Conservation (phyloP, 2,329 filamentous ascomycete genomes). For the Cladosporium sp. region DNA sequence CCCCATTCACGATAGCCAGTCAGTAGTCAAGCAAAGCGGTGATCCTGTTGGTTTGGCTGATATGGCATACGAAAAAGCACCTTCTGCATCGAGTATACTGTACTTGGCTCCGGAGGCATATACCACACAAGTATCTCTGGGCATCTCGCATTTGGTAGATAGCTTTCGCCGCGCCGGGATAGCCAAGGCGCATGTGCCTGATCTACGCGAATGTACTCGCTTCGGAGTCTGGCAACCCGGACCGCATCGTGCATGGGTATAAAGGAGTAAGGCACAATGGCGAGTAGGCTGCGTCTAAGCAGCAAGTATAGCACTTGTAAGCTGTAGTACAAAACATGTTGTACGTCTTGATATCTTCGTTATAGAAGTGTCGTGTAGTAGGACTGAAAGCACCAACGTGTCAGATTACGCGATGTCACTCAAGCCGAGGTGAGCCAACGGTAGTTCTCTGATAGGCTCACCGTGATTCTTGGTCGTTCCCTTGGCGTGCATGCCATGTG, state of each 20-base stretch:
- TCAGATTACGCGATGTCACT: not conserved
- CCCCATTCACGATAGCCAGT: not conserved
- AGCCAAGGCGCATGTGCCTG: constrained; percentile 9
- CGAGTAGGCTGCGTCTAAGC: too few species aligned
- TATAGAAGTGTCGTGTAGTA: not conserved
- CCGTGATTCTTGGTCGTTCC: constrained; percentile 1
- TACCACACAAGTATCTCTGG: constrained; percentile 9
- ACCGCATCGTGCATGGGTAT: too few species aligned
- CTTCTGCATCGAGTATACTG: constrained; percentile 13
- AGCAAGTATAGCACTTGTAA: not conserved
- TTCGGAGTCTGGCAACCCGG: not conserved
- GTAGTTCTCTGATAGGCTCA: constrained; percentile 3
- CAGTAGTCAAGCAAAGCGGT: not conserved
- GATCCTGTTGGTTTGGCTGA: not conserved
- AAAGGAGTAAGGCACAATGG: too few species aligned
- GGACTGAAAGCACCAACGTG: not conserved
- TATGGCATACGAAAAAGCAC: constrained; percentile 1
- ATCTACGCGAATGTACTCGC: not conserved
- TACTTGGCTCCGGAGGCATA: constrained; percentile 8
- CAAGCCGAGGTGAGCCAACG: not conserved
- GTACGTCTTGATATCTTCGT: not conserved
- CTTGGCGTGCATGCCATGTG: constrained; percentile 12
- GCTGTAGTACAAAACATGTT: not conserved
- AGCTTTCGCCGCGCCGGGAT: not conserved
- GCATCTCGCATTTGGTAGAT: not conserved